phyloP scores from a whole-genome alignment of 768 basidiomycete species.

The Trametes maxima region DNA sequence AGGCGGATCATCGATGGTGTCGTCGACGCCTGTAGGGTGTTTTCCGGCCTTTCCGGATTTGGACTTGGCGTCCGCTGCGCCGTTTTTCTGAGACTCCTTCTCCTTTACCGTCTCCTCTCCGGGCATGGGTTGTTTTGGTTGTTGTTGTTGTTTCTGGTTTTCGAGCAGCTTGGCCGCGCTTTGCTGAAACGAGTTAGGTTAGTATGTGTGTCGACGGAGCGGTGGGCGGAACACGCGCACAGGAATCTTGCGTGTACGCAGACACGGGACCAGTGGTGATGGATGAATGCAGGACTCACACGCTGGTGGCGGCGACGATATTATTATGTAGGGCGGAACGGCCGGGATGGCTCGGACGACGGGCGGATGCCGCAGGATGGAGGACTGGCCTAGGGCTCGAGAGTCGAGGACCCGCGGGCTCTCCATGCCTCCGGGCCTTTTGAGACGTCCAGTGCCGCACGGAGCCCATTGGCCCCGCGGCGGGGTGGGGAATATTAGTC shows the following conservation, averaged over 20 bases:
- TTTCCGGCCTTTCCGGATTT: background rate
- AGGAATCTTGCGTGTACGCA: background rate
- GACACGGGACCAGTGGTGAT: background rate
- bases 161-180: no score
- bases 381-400: background rate
- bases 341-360: background rate
- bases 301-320: background rate
- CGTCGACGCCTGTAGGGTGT: background rate
- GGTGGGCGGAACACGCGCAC: background rate
- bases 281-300: background rate
- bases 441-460: no score
- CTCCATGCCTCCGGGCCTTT: background rate
- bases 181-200: no score
- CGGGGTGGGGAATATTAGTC: no score
- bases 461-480: no score
- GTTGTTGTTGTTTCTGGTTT: no score
- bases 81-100: no score
- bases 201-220: no score
- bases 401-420: background rate
- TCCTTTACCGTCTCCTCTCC: no score
- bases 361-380: background rate
- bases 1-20: background rate
- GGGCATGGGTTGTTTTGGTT: no score
- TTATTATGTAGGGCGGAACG: background rate
- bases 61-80: no score